Percentiles rank a stretch among this genome's conserved stretches.
These are phyloP conservation scores for Zangia roseola DNA, from an alignment of 768 basidiomycete genomes.

Conservation along the genomic window DNA sequence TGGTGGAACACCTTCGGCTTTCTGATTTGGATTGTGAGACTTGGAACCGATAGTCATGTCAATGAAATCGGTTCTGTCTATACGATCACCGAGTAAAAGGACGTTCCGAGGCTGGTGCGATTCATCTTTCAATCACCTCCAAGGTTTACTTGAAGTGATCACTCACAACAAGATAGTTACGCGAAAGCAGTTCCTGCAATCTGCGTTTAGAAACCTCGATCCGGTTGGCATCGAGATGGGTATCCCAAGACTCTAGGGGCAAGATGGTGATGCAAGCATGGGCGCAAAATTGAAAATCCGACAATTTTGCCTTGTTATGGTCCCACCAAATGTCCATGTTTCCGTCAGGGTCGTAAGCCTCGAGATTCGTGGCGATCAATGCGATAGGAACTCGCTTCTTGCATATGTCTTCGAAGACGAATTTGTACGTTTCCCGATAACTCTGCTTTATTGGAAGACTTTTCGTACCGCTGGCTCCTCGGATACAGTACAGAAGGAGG, in stretches of 20 bases:
- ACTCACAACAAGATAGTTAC: conserved; percentile 14
- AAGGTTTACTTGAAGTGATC: not conserved
- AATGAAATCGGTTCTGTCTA: conserved; percentile 15
- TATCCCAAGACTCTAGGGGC: not conserved
- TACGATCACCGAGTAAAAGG: conserved; percentile 15
- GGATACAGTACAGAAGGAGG: conserved; percentile 30
- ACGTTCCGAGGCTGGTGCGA: conserved; percentile 18
- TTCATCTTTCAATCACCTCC: not conserved
- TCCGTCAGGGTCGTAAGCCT: conserved; percentile 21
- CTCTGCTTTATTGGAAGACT: conserved; percentile 14
- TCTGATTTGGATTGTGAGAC: not conserved
- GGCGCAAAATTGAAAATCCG: conserved; percentile 30
- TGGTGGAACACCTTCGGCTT: not conserved
- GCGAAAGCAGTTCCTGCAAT: conserved; percentile 10
- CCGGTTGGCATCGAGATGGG: conserved; percentile 6
- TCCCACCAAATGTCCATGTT: conserved; percentile 39
- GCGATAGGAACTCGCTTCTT: conserved; percentile 25
- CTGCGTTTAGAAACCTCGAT: conserved; percentile 8
- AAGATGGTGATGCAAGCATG: conserved; percentile 38
- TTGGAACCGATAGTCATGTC: not conserved
- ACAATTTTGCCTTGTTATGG: conserved; percentile 27
- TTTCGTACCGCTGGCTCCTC: conserved; percentile 17
- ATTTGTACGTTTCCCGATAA: conserved; percentile 19
- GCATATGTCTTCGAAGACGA: conserved; percentile 26
- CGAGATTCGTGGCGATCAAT: conserved; percentile 27